A percentile compares a stretch with the other conserved stretches of the same genome.
Evolutionary conservation across 192 early-diverging fungal species (phyloP).

Genomic region (Coemansia erecta): DNA sequence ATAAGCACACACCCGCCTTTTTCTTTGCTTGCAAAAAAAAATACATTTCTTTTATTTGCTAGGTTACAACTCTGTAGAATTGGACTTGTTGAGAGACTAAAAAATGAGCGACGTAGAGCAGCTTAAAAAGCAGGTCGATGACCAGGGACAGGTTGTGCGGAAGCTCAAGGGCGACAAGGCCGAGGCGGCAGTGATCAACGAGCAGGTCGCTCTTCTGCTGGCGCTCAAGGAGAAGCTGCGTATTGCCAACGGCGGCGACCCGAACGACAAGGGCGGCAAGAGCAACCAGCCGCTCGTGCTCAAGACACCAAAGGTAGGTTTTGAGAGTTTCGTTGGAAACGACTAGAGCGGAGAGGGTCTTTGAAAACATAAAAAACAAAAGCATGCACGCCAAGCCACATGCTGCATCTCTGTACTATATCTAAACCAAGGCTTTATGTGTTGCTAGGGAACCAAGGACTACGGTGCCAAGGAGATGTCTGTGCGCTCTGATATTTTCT

Average conservation of each 20-base stretch:
- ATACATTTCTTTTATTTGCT: slow-evolving; percentile 1
- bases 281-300: slow-evolving; percentile 58
- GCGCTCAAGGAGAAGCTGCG: slow-evolving; percentile 63
- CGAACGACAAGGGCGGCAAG: slow-evolving; percentile 19
- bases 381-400: background rate
- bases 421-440: slow-evolving; percentile 6
- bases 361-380: slow-evolving; percentile 9
- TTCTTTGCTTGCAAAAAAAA: slow-evolving; percentile 4
- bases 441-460: slow-evolving; percentile 84
- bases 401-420: slow-evolving; percentile 1
- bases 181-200: slow-evolving; percentile 56
- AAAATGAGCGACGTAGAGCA: slow-evolving; percentile 29
- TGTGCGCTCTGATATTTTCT: slow-evolving; percentile 88
- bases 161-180: slow-evolving; percentile 63
- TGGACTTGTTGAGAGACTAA: background rate
- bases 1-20: background rate
- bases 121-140: slow-evolving; percentile 55
- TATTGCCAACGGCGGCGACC: slow-evolving; percentile 29
- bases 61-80: background rate
- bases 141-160: slow-evolving; percentile 60
- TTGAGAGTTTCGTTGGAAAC: too few relatives aligned
- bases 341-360: background rate
- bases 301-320: slow-evolving; percentile 69
- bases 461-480: slow-evolving; percentile 97
- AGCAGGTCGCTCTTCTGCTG: slow-evolving; percentile 58